These are phyloP conservation scores for Ambrosiella xylebori DNA, from an alignment of 2,329 filamentous ascomycete genomes.

Conservation along the genomic window DNA sequence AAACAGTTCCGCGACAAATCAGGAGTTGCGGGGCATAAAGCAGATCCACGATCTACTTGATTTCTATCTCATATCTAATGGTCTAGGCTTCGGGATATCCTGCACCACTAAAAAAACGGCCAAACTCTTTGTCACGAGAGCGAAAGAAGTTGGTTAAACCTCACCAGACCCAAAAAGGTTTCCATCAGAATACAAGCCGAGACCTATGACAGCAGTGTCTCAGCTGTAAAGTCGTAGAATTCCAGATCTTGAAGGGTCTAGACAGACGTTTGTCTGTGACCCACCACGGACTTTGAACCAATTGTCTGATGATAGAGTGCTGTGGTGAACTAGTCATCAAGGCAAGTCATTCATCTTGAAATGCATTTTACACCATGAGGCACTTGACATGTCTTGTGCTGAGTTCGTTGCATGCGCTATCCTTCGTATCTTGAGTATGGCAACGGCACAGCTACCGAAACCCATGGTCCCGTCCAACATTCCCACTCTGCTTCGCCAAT, in stretches of 20 bases:
- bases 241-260: background rate
- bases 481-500: background rate
- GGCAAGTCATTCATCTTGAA: too few species aligned
- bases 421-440: background rate
- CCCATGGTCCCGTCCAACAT: background rate
- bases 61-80: background rate
- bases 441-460: background rate
- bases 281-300: too few species aligned
- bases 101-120: too few species aligned
- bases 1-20: slow-evolving; percentile 8
- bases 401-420: too few species aligned
- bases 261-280: background rate
- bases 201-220: background rate
- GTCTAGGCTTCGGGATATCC: background rate
- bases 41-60: background rate
- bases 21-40: background rate
- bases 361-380: too few species aligned
- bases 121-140: too few species aligned
- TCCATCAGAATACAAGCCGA: background rate
- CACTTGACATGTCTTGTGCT: too few species aligned
- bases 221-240: background rate
- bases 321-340: too few species aligned
- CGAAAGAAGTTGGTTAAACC: too few species aligned
- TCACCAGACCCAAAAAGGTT: too few species aligned
- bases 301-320: too few species aligned